A percentile compares a stretch with the other conserved stretches of the same genome.
Conservation (phyloP, 306 rosid genomes). For the Benincasa hispida region DNA sequence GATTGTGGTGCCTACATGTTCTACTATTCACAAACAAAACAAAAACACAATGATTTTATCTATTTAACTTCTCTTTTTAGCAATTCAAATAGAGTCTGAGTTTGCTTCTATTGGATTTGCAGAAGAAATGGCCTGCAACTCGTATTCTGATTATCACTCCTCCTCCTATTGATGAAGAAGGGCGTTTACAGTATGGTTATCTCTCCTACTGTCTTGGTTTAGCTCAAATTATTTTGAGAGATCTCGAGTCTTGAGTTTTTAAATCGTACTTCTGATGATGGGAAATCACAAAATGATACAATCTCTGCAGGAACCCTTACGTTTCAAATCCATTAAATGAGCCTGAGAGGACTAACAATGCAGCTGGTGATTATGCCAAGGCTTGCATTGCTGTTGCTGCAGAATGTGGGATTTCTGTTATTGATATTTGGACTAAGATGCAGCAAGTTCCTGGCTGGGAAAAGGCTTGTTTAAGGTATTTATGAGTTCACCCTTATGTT, state of each 20-base stretch:
- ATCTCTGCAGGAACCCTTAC: slow-evolving; percentile 37
- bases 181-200: slow-evolving; percentile 40
- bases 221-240: neutral
- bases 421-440: slow-evolving; percentile 81
- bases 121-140: slow-evolving; percentile 67
- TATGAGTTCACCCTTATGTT: neutral
- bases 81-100: neutral
- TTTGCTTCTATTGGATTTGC: slow-evolving; percentile 15
- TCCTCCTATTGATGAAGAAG: slow-evolving; percentile 81
- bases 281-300: neutral
- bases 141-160: slow-evolving; percentile 59
- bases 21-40: neutral
- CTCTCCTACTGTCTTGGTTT: neutral
- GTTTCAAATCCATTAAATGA: slow-evolving; percentile 37
- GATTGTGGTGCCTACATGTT: neutral
- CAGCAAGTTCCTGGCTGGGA: slow-evolving; percentile 50
- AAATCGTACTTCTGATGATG: neutral
- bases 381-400: slow-evolving; percentile 51
- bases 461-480: slow-evolving; percentile 43
- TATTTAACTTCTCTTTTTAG: neutral
- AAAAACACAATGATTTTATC: neutral
- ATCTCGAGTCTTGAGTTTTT: neutral
- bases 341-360: slow-evolving; percentile 84
- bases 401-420: slow-evolving; percentile 40
- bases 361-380: slow-evolving; percentile 63